These are phyloP conservation scores for Carpinus viminea DNA, from an alignment of 306 rosid genomes.

Conservation along the genomic window DNA sequence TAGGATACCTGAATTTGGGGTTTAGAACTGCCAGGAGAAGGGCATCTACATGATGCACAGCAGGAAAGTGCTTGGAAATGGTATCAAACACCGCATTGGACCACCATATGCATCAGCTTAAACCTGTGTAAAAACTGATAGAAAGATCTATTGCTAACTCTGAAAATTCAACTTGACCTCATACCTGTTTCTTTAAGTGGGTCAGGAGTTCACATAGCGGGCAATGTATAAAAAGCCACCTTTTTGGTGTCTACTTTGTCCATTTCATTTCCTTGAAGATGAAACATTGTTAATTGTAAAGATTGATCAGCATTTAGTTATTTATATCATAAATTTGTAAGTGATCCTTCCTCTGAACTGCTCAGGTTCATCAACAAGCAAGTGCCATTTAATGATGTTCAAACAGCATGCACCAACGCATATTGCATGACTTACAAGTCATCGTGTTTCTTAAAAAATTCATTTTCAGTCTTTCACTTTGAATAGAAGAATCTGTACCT, in stretches of 20 bases:
- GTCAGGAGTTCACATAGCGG: background rate
- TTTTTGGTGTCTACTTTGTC: background rate
- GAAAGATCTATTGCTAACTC: background rate
- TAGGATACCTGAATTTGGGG: background rate
- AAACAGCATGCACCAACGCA: background rate
- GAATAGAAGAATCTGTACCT: background rate
- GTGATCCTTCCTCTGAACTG: background rate
- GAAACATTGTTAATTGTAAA: background rate
- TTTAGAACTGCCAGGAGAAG: background rate
- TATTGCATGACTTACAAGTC: background rate
- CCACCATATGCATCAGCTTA: background rate
- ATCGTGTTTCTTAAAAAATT: background rate
- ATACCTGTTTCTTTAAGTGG: background rate
- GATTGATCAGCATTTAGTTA: background rate
- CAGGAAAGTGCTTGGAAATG: background rate
- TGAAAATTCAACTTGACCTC: background rate
- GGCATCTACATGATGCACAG: background rate
- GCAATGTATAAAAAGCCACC: background rate
- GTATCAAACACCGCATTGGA: background rate
- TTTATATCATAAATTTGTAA: background rate
- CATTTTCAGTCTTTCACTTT: background rate
- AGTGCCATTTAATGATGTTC: background rate
- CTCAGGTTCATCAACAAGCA: background rate
- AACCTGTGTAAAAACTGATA: background rate
- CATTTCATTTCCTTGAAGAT: background rate